A percentile compares a stretch with the other conserved stretches of the same genome.
These are phyloP conservation scores for Apophysomyces elegans DNA, from an alignment of 371 early-diverging fungal species.

Conservation along the genomic window DNA sequence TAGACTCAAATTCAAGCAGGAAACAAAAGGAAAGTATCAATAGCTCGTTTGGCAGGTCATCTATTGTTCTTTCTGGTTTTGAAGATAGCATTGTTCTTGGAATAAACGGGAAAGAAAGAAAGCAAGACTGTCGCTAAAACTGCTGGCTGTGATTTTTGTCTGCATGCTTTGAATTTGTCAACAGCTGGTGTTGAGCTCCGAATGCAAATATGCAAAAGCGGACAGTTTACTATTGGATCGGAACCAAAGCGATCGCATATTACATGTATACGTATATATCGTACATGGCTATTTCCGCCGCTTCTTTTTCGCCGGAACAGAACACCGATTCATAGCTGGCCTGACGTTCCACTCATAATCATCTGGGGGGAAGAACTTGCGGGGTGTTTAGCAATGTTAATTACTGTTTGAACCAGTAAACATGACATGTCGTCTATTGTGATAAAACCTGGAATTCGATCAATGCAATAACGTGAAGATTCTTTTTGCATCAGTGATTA, in stretches of 20 bases:
- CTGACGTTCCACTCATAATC: no score
- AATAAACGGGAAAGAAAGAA: not conserved
- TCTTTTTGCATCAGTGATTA: no score
- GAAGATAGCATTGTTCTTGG: not conserved
- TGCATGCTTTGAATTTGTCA: not conserved
- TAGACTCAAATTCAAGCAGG: constrained; percentile 14
- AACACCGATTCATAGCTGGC: no score
- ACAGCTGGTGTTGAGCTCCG: not conserved
- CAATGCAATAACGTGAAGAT: no score
- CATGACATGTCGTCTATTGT: no score
- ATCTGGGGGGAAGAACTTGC: no score
- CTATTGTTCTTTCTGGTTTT: constrained; percentile 4
- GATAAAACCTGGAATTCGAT: no score
- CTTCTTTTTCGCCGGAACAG: no score
- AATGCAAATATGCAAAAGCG: not conserved
- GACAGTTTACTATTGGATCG: not conserved
- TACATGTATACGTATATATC: no score
- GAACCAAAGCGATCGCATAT: not conserved
- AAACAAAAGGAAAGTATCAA: constrained; percentile 14
- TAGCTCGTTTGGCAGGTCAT: constrained; percentile 22
- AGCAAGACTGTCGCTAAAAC: not conserved
- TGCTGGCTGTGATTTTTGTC: not conserved
- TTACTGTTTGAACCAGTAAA: no score
- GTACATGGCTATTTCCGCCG: no score
- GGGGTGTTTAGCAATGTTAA: no score